Percentiles rank a stretch among this genome's conserved stretches.
These are phyloP conservation scores for Carpinus fangiana DNA, from an alignment of 306 rosid species.

Conservation along the genomic window DNA sequence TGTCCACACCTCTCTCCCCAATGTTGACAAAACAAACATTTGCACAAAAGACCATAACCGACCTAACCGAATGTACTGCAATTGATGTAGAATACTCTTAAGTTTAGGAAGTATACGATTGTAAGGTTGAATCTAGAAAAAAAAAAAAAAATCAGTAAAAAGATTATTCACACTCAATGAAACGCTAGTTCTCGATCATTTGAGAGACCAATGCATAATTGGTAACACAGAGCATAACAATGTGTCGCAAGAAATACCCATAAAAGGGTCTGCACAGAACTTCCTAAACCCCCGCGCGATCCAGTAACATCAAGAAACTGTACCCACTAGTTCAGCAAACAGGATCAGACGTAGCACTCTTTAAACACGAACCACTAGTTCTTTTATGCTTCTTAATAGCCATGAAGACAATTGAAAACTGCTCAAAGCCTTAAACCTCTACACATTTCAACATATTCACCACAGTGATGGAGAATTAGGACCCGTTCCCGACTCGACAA, in stretches of 20 bases:
- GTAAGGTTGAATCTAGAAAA: neutral
- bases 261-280: constrained; percentile 10
- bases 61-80: neutral
- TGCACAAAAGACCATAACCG: neutral
- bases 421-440: neutral
- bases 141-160: neutral
- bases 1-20: neutral
- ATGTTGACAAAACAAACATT: neutral
- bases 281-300: constrained; percentile 15
- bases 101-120: neutral
- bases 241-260: neutral
- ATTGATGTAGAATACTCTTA: neutral
- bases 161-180: constrained; percentile 1
- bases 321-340: constrained; percentile 9
- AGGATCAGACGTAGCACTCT: neutral
- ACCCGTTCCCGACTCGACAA: neutral
- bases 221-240: neutral
- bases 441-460: constrained; percentile 2
- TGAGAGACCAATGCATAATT: constrained; percentile 8
- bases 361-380: neutral
- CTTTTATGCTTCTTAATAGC: neutral
- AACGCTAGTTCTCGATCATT: neutral
- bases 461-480: neutral
- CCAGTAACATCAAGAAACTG: constrained; percentile 4
- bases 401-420: constrained; percentile 1